These are phyloP conservation scores for Endocarpon pusillum DNA, from an alignment of 495 filamentous ascomycete species.

Conservation along the genomic window DNA sequence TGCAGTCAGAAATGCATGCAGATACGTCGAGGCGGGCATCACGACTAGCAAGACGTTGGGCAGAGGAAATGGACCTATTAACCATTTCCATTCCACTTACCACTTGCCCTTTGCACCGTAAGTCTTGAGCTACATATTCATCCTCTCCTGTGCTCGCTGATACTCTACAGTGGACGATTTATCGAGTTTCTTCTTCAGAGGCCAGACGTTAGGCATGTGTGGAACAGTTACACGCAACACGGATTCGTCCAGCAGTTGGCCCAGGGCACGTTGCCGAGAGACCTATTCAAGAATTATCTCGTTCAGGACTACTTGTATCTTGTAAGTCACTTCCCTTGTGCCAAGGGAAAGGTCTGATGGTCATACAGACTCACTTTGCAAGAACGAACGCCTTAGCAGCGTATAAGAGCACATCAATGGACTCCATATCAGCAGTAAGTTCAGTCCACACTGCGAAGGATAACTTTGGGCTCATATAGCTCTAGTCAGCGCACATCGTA, in stretches of 20 bases:
- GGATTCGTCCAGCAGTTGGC: slow-evolving; percentile 65
- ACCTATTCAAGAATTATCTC: slow-evolving; percentile 69
- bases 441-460: slow-evolving; percentile 4
- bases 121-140: slow-evolving; percentile 13
- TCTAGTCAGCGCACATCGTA: slow-evolving; percentile 51
- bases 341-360: not conserved
- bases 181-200: slow-evolving; percentile 69
- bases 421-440: slow-evolving; percentile 48
- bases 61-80: slow-evolving; percentile 72
- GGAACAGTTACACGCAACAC: slow-evolving; percentile 61
- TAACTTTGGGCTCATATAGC: too few species aligned
- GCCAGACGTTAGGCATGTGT: slow-evolving; percentile 49
- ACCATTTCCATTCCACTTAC: slow-evolving; percentile 81
- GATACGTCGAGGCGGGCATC: slow-evolving; percentile 75
- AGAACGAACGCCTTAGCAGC: slow-evolving; percentile 66
- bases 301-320: slow-evolving; percentile 83
- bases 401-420: slow-evolving; percentile 61
- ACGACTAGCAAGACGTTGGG: slow-evolving; percentile 56
- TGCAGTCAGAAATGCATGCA: slow-evolving; percentile 54
- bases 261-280: slow-evolving; percentile 49
- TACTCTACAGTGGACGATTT: slow-evolving; percentile 47
- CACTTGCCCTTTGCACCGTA: slow-evolving; percentile 70
- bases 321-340: slow-evolving; percentile 24
- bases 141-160: not conserved
- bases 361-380: slow-evolving; percentile 58